These are phyloP conservation scores for Chimonanthus salicifolius DNA, from an alignment of 164 flowering plant genomes.

Conservation along the genomic window DNA sequence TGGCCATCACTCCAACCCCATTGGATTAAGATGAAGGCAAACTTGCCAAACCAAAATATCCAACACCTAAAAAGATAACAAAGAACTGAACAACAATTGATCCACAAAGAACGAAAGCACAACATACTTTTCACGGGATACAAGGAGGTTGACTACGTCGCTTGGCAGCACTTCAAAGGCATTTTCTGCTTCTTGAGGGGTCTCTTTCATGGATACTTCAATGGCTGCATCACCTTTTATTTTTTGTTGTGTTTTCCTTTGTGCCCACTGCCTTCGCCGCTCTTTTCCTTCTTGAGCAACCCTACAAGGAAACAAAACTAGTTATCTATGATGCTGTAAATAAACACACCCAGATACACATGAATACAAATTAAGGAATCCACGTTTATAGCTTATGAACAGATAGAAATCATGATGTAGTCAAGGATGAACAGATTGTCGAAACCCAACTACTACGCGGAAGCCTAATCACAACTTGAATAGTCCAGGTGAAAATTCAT, in stretches of 20 bases:
- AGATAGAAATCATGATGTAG: no score
- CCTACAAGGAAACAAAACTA: slow-evolving; percentile 23
- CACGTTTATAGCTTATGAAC: no score
- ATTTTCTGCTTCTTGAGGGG: slow-evolving; percentile 18
- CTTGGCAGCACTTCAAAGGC: slow-evolving; percentile 62
- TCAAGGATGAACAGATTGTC: no score
- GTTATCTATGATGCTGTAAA: neutral
- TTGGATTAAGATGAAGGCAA: no score
- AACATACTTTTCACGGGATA: slow-evolving; percentile 70
- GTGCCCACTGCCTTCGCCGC: slow-evolving; percentile 62
- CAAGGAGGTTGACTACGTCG: slow-evolving; percentile 61
- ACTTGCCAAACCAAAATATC: neutral
- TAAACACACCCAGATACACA: no score
- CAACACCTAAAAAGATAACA: neutral
- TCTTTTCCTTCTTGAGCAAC: slow-evolving; percentile 67
- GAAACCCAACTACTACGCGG: no score
- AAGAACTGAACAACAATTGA: neutral
- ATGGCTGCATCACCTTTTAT: slow-evolving; percentile 18
- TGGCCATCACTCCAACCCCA: no score
- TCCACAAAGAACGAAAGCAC: neutral
- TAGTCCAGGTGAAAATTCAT: no score
- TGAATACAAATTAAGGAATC: no score
- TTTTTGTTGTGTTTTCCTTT: slow-evolving; percentile 45
- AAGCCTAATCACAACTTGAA: no score
- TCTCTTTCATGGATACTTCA: slow-evolving; percentile 34